phyloP scores from a whole-genome alignment of 2,329 filamentous ascomycete species.

The Colletotrichum sp. region DNA sequence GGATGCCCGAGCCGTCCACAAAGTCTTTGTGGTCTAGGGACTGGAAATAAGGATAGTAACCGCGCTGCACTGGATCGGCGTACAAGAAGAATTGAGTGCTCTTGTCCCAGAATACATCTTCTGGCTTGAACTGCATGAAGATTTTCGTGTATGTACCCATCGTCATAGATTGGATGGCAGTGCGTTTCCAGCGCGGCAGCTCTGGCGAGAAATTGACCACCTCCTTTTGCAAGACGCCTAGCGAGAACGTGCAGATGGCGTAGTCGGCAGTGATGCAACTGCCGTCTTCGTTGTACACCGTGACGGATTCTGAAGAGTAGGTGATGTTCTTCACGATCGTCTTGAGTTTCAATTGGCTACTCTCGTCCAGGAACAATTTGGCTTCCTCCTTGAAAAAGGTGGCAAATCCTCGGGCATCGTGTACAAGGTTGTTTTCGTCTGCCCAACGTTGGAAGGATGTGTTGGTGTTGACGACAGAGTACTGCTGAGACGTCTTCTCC shows the following conservation, averaged over 20 bases:
- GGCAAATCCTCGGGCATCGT: conserved; percentile 67
- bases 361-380: conserved; percentile 56
- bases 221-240: conserved; percentile 71
- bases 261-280: conserved; percentile 64
- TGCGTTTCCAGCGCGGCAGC: conserved; percentile 68
- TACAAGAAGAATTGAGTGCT: conserved; percentile 51
- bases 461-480: conserved; percentile 62
- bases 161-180: conserved; percentile 66
- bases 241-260: conserved; percentile 70
- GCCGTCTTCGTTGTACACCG: conserved; percentile 56
- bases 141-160: conserved; percentile 79
- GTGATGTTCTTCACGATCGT: conserved; percentile 60
- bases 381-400: conserved; percentile 62
- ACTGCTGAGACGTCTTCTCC: conserved; percentile 60
- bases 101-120: conserved; percentile 65
- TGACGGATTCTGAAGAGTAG: conserved; percentile 58
- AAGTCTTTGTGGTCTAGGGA: conserved; percentile 64
- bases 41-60: conserved; percentile 65
- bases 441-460: conserved; percentile 67
- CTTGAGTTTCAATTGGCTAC: conserved; percentile 61
- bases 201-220: conserved; percentile 61
- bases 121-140: conserved; percentile 68
- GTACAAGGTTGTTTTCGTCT: conserved; percentile 66
- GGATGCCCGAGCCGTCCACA: conserved; percentile 64
- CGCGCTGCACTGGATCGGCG: conserved; percentile 44